Evolutionary conservation across 2,329 filamentous ascomycete genomes (phyloP).

Genomic region (Purpureocillium takamizusanense): DNA sequence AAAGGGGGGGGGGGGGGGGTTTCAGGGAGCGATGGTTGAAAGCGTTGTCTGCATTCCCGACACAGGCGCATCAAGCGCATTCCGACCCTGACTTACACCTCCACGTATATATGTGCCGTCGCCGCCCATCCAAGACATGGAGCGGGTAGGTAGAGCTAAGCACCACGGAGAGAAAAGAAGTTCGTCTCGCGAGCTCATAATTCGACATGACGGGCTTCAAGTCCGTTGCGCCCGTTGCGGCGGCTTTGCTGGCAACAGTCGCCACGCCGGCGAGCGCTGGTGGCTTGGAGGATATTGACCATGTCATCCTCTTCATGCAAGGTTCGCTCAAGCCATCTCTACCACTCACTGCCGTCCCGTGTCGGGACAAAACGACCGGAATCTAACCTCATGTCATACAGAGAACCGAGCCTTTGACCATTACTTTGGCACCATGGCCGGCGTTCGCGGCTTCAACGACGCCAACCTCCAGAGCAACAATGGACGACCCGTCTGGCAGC

Average conservation of each 20-base stretch:
- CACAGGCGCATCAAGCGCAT: too few relatives aligned
- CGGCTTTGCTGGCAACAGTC: not conserved
- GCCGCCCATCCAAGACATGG: too few relatives aligned
- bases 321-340: conserved; percentile 13
- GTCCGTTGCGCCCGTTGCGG: not conserved
- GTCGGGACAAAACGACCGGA: too few relatives aligned
- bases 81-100: too few relatives aligned
- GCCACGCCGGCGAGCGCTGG: conserved; percentile 1
- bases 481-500: conserved; percentile 35
- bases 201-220: not conserved
- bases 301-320: conserved; percentile 51
- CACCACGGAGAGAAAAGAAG: too few relatives aligned
- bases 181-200: not conserved
- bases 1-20: too few relatives aligned
- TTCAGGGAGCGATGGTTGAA: too few relatives aligned
- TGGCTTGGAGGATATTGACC: conserved; percentile 34
- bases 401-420: conserved; percentile 30
- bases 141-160: too few relatives aligned
- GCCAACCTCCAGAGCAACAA: conserved; percentile 44
- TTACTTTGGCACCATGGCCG: conserved; percentile 48
- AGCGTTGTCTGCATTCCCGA: too few relatives aligned
- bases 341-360: too few relatives aligned
- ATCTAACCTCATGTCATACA: conserved; percentile 1
- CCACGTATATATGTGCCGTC: too few relatives aligned
- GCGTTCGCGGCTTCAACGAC: conserved; percentile 45